Percentiles rank a stretch among this genome's conserved stretches.
Conservation (phyloP, 352 stramenopile genomes). For the Pythium pyrilobum region DNA sequence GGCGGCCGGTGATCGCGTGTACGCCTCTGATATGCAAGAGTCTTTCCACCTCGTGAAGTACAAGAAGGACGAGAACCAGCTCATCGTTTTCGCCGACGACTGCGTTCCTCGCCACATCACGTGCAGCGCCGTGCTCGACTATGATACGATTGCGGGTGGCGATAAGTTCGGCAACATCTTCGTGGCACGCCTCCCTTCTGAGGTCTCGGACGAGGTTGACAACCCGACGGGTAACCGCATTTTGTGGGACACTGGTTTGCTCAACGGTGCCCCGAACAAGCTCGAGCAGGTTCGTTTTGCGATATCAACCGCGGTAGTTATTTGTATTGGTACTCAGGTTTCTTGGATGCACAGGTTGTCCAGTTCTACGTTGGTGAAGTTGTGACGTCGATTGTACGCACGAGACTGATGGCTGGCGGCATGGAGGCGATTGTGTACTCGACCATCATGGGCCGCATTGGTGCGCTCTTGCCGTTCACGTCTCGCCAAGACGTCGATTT, state of each 20-base stretch:
- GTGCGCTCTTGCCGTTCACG: constrained; percentile 95
- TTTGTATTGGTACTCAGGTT: too few relatives aligned
- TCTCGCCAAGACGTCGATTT: constrained; percentile 97
- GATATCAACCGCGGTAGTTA: too few relatives aligned
- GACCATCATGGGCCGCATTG: constrained; percentile 95
- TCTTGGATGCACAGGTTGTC: constrained; percentile 39
- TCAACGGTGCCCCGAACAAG: constrained; percentile 95
- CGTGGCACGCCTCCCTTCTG: constrained; percentile 90
- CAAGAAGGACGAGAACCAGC: constrained; percentile 93
- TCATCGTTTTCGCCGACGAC: constrained; percentile 97
- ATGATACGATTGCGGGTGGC: constrained; percentile 96
- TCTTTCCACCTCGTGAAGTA: constrained; percentile 98
- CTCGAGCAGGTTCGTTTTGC: constrained; percentile 84
- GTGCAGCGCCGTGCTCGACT: constrained; percentile 91
- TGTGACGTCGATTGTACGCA: constrained; percentile 96
- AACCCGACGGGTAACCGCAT: constrained; percentile 95
- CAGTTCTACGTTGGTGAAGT: constrained; percentile 98
- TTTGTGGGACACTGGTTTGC: constrained; percentile 93
- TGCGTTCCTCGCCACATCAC: constrained; percentile 82
- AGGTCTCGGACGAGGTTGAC: constrained; percentile 94
- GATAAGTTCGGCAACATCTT: constrained; percentile 99
- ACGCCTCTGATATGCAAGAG: constrained; percentile 94
- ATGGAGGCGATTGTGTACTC: constrained; percentile 97
- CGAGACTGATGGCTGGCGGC: constrained; percentile 93
- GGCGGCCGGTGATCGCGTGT: constrained; percentile 93